A percentile compares a stretch with the other conserved stretches of the same genome.
These are phyloP conservation scores for Juglanconis oblonga DNA, from an alignment of 2,329 filamentous ascomycete species.

Conservation along the genomic window DNA sequence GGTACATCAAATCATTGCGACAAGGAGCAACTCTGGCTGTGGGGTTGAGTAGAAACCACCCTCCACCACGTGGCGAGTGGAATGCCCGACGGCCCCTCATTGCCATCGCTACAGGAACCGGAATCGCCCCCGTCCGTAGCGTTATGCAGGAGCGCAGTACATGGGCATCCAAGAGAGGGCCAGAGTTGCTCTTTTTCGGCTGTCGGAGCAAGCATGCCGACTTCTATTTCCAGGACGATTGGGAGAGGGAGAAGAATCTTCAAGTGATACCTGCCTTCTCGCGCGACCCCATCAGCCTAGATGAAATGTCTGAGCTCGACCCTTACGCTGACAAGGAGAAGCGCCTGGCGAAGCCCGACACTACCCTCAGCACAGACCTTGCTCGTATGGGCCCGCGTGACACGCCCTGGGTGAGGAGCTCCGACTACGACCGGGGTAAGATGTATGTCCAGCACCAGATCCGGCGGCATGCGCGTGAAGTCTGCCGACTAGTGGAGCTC, in stretches of 20 bases:
- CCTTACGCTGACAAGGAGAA: conserved; percentile 2
- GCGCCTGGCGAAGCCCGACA: background rate
- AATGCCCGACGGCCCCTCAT: conserved; percentile 57
- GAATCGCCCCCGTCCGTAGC: conserved; percentile 78
- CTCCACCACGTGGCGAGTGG: conserved; percentile 37
- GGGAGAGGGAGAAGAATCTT: conserved; percentile 42
- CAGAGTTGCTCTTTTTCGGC: conserved; percentile 74
- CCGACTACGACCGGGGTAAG: conserved; percentile 34
- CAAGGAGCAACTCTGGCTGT: conserved; percentile 59
- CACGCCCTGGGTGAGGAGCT: conserved; percentile 15
- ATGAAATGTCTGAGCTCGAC: conserved; percentile 6
- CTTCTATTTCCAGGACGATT: conserved; percentile 80
- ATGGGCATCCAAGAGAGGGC: conserved; percentile 29
- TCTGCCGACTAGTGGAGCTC: conserved; percentile 34
- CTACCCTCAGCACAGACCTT: background rate
- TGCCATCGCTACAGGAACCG: conserved; percentile 81
- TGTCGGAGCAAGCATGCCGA: conserved; percentile 73
- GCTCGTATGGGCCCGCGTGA: conserved; percentile 10
- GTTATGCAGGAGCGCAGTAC: conserved; percentile 70
- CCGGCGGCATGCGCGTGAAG: conserved; percentile 36
- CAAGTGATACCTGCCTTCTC: conserved; percentile 46
- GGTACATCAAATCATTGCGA: conserved; percentile 70
- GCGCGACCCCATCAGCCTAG: conserved; percentile 33
- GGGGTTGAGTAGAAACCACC: conserved; percentile 52
- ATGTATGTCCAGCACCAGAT: conserved; percentile 57